Evolutionary conservation across 179 eudicot species (phyloP).

Genomic region (Silene coronaria): DNA sequence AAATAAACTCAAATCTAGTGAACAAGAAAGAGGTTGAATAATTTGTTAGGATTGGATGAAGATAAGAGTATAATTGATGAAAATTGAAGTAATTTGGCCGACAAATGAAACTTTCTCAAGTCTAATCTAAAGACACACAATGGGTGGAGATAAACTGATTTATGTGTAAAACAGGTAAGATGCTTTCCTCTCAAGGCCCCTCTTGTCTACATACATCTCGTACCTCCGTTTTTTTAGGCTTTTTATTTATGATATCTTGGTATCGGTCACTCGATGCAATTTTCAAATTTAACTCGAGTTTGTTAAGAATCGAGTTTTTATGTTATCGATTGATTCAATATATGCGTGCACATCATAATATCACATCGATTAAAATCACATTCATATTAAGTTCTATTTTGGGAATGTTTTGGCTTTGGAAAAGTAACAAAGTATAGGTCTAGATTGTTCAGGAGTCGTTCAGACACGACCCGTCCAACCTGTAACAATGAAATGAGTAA

Average conservation of each 20-base stretch:
- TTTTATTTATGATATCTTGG: background rate
- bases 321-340: too few relatives aligned
- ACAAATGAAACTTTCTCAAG: slow-evolving; percentile 27
- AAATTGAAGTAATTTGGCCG: slow-evolving; percentile 23
- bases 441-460: too few relatives aligned
- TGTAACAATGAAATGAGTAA: too few relatives aligned
- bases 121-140: slow-evolving; percentile 31
- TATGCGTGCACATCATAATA: background rate
- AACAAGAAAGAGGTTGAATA: background rate
- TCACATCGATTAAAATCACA: background rate
- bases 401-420: slow-evolving; percentile 6
- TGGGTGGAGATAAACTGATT: slow-evolving; percentile 24
- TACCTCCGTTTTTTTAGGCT: background rate
- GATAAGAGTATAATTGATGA: background rate
- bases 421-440: background rate
- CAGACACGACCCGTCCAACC: too few relatives aligned
- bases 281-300: background rate
- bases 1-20: background rate
- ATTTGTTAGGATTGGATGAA: background rate
- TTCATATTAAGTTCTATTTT: slow-evolving; percentile 3
- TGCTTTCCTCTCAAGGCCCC: slow-evolving; percentile 9
- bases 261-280: background rate
- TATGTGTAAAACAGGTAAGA: slow-evolving; percentile 21
- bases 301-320: background rate
- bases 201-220: background rate